Percentiles rank a stretch among this genome's conserved stretches.
phyloP scores from a whole-genome alignment of 805 yeast genomes.

The Kuraishia capsulata region DNA sequence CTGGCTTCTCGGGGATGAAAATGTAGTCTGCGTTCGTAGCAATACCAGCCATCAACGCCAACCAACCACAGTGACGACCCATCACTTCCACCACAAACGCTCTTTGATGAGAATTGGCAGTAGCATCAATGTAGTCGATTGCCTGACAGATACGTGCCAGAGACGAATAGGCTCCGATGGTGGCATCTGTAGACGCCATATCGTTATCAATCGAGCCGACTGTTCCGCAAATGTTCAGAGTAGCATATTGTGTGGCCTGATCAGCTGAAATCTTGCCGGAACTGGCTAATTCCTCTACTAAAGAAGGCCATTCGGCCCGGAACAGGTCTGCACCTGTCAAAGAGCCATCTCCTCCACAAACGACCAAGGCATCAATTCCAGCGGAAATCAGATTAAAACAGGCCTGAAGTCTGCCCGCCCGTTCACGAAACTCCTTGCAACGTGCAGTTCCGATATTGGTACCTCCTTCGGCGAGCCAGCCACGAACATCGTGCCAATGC shows the following conservation, averaged over 20 bases:
- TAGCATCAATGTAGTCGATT: constrained; percentile 95
- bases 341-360: constrained; percentile 98
- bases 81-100: constrained; percentile 97
- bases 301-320: constrained; percentile 90
- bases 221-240: constrained; percentile 81
- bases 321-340: constrained; percentile 95
- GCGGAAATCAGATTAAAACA: constrained; percentile 75
- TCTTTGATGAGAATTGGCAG: constrained; percentile 94
- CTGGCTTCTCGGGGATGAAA: constrained; percentile 92
- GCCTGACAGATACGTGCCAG: constrained; percentile 87
- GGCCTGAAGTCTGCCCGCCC: constrained; percentile 75
- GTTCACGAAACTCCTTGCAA: constrained; percentile 75
- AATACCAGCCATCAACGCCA: constrained; percentile 94
- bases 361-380: constrained; percentile 92
- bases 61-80: constrained; percentile 99
- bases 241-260: constrained; percentile 52
- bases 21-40: constrained; percentile 94
- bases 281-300: constrained; percentile 61
- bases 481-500: constrained; percentile 93
- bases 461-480: constrained; percentile 89
- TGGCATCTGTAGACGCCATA: constrained; percentile 94
- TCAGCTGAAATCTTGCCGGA: constrained; percentile 48
- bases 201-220: constrained; percentile 98
- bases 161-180: constrained; percentile 94
- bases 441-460: constrained; percentile 96